Conservation (phyloP, 768 basidiomycete species). For the Dioszegia hungarica region DNA sequence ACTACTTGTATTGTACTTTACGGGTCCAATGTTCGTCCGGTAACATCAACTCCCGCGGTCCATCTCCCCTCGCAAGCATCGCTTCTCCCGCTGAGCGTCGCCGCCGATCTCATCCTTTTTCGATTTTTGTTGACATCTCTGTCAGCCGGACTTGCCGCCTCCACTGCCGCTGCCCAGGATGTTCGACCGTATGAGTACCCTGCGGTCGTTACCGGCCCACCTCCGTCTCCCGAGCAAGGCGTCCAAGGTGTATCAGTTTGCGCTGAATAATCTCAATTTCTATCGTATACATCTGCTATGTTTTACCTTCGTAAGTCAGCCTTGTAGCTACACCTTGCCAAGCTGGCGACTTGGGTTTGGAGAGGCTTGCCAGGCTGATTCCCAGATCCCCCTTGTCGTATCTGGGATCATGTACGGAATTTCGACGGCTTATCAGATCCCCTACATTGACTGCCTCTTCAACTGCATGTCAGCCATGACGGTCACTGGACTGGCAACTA, state of each 20-base stretch:
- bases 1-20: no score
- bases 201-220: slow-evolving; percentile 1
- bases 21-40: no score
- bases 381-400: slow-evolving; percentile 64
- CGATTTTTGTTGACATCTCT: no score
- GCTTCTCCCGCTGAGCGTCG: not conserved
- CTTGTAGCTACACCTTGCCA: no score
- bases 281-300: slow-evolving; percentile 54
- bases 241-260: slow-evolving; percentile 9
- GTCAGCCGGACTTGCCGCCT: no score
- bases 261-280: slow-evolving; percentile 51
- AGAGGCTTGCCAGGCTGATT: not conserved
- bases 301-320: slow-evolving; percentile 48
- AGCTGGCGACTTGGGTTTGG: not conserved
- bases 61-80: no score
- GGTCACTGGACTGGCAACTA: slow-evolving; percentile 48
- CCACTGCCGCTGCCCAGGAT: no score
- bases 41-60: no score
- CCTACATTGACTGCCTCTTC: slow-evolving; percentile 50
- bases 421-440: slow-evolving; percentile 56
- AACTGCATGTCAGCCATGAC: slow-evolving; percentile 47
- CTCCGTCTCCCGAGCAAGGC: slow-evolving; percentile 4
- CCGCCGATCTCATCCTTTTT: no score
- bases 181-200: not conserved
- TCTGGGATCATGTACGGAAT: slow-evolving; percentile 76